These are phyloP conservation scores for Trichophyton schoenleinii DNA, from an alignment of 2,329 filamentous ascomycete genomes.

Conservation along the genomic window DNA sequence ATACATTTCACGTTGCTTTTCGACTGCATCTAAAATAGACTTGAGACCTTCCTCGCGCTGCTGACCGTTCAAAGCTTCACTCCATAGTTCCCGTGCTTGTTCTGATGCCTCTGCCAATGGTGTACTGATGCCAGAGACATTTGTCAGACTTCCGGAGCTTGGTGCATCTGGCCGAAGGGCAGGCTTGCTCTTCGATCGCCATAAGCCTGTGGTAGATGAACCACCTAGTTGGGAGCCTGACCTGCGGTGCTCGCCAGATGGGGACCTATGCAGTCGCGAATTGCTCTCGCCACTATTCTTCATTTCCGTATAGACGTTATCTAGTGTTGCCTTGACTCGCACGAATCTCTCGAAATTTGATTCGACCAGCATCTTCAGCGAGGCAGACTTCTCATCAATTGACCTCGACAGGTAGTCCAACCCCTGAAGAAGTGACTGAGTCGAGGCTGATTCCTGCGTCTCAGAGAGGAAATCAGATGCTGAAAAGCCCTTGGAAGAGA, in stretches of 20 bases:
- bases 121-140: constrained; percentile 72
- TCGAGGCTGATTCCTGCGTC: constrained; percentile 76
- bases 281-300: constrained; percentile 49
- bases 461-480: constrained; percentile 85
- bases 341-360: constrained; percentile 98
- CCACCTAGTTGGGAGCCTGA: constrained; percentile 43
- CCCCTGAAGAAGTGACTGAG: constrained; percentile 64
- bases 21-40: constrained; percentile 59
- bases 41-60: constrained; percentile 85
- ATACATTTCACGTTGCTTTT: constrained; percentile 68
- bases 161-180: constrained; percentile 78
- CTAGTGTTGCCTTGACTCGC: constrained; percentile 90
- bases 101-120: constrained; percentile 81
- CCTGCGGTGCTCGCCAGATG: constrained; percentile 48
- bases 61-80: constrained; percentile 76
- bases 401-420: constrained; percentile 77
- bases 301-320: constrained; percentile 99
- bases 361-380: constrained; percentile 88
- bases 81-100: constrained; percentile 96
- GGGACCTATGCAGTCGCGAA: constrained; percentile 47
- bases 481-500: constrained; percentile 92
- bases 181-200: constrained; percentile 49
- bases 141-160: constrained; percentile 23
- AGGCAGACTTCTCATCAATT: constrained; percentile 95
- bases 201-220: neutral